Evolutionary conservation across 2,329 filamentous ascomycete species (phyloP).

Genomic region (Colletotrichum lini): DNA sequence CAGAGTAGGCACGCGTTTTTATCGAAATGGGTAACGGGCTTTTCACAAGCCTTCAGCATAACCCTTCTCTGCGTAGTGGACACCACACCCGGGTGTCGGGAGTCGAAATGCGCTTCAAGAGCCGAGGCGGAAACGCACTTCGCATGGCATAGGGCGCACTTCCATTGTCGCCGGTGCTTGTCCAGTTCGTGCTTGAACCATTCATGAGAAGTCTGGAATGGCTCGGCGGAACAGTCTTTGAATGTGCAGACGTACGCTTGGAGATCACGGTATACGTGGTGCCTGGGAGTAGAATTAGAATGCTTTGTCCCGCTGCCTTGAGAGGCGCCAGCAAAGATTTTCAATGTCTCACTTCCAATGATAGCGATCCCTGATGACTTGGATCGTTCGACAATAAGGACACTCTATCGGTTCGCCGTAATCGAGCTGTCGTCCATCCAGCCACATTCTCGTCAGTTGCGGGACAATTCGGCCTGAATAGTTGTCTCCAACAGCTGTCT

Average conservation of each 20-base stretch:
- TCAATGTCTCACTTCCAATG: constrained; percentile 17
- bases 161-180: constrained; percentile 17
- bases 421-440: constrained; percentile 7
- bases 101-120: constrained; percentile 10
- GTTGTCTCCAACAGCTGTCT: not conserved
- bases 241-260: constrained; percentile 25
- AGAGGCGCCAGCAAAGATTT: accelerated
- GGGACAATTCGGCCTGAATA: not conserved
- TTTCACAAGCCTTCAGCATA: constrained; percentile 20
- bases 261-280: constrained; percentile 24
- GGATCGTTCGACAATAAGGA: constrained; percentile 28
- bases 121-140: not conserved
- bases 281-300: not conserved
- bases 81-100: not conserved
- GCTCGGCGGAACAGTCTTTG: not conserved
- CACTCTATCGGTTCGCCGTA: constrained; percentile 23
- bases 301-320: too few relatives aligned
- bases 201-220: constrained; percentile 15
- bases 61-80: constrained; percentile 3
- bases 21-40: not conserved
- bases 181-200: constrained; percentile 29
- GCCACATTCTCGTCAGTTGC: not conserved
- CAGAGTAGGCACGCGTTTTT: too few relatives aligned
- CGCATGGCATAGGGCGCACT: not conserved
- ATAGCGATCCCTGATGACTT: not conserved